Conservation (phyloP, 2,329 filamentous ascomycete genomes). For the Fusarium oligoseptatum region DNA sequence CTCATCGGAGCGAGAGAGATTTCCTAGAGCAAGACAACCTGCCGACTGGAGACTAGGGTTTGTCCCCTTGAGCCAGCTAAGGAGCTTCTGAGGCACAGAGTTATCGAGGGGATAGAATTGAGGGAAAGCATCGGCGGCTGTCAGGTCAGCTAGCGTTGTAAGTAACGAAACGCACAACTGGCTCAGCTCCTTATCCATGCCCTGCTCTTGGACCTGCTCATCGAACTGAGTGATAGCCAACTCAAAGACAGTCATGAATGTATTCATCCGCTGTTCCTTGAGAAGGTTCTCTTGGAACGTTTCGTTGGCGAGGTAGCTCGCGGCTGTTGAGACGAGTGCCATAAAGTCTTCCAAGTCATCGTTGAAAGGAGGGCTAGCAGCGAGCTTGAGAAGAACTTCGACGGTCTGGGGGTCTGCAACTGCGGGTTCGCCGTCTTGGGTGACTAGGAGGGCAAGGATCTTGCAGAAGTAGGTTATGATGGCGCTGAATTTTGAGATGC, state of each 20-base stretch:
- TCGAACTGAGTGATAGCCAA: constrained; percentile 61
- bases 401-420: constrained; percentile 62
- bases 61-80: constrained; percentile 60
- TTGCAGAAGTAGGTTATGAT: constrained; percentile 69
- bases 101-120: constrained; percentile 58
- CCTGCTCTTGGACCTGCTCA: constrained; percentile 60
- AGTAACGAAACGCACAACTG: constrained; percentile 65
- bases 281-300: constrained; percentile 65
- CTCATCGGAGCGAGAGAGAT: constrained; percentile 71
- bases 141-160: constrained; percentile 65
- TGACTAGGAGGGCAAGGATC: constrained; percentile 66
- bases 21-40: constrained; percentile 72
- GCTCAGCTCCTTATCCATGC: constrained; percentile 59
- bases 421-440: constrained; percentile 63
- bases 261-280: constrained; percentile 51
- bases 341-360: constrained; percentile 69
- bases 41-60: constrained; percentile 65
- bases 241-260: constrained; percentile 64
- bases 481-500: constrained; percentile 55
- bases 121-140: constrained; percentile 63
- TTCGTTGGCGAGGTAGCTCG: constrained; percentile 68
- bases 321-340: constrained; percentile 63
- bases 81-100: constrained; percentile 57
- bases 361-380: constrained; percentile 54
- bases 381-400: constrained; percentile 63